Evolutionary conservation across 2,329 filamentous ascomycete species (phyloP), one percentile per base, ranked within the genome.

Genomic region (Arachnomyces sp.): DNA sequence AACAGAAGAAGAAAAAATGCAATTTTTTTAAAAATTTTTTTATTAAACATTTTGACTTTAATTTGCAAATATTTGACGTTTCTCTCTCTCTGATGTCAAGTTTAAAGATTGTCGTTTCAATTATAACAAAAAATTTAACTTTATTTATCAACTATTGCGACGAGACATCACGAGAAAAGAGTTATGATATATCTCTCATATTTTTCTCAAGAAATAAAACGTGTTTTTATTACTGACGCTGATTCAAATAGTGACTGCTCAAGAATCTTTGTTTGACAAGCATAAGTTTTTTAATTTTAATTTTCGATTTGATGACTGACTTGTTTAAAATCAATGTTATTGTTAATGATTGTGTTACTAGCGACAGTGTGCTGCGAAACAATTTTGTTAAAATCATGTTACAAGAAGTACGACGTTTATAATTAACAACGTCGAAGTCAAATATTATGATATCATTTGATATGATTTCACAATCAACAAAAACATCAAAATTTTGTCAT

Each of bases 131-230:
- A 6, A 40, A 30, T 18, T 28, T 31, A 7, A 17, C 40, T 28
- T 20, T 43, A 15, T 30, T 43, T 36, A 35, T 13, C 3, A 43
- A 43, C 36, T 43, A 39, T 17, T 39, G 36, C 28, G 17, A 13
- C 14, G 41, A 39, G 29, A 39, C 31, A 4, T 32, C 16, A 11
- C 25, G 15, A n/a, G n/a, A 17, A 8, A 34, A 33, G 15, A 15
- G 34, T n/a, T 12, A 15, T 25, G 31, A 20, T 43, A 40, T 37
- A 11, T 17, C n/a, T 14, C 25, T 3, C 17, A 12, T 35, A n/a
- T 35, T 16, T 40, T 15, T 30, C 17, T 37, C 17, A n/a, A n/a
- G n/a, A n/a, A n/a, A n/a, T n/a, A n/a, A n/a, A n/a, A n/a, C 35
- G 25, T 28, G 13, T 7, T 30, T 28, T 8, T 12, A 7, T 13